Conservation (phyloP, 768 basidiomycete species). For the Boletus sp. region DNA sequence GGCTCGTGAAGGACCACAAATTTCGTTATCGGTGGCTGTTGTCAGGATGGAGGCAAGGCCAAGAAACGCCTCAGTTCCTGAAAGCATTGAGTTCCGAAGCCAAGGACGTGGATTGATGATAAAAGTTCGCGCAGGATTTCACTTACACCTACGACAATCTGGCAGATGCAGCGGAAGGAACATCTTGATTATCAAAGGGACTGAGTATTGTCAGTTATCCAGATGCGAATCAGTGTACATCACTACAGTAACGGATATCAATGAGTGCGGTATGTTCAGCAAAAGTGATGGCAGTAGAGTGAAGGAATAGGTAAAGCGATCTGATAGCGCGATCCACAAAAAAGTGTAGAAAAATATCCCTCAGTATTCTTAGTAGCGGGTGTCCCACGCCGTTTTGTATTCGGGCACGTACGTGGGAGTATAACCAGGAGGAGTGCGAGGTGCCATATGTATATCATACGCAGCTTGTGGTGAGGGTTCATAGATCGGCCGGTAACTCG, state of each 20-base stretch:
- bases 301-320: neutral
- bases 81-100: neutral
- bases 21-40: slow-evolving; percentile 17
- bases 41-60: slow-evolving; percentile 35
- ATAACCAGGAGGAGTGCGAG: slow-evolving; percentile 11
- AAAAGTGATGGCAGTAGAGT: neutral
- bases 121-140: neutral
- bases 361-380: slow-evolving; percentile 9
- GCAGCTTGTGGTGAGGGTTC: slow-evolving; percentile 29
- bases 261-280: neutral
- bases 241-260: neutral
- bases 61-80: slow-evolving; percentile 48
- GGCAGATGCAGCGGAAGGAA: neutral
- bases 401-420: slow-evolving; percentile 6
- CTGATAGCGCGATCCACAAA: neutral
- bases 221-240: neutral
- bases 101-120: neutral
- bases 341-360: neutral
- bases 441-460: slow-evolving; percentile 25
- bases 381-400: slow-evolving; percentile 28
- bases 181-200: neutral
- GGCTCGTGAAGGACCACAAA: slow-evolving; percentile 10
- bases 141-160: neutral
- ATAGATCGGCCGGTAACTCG: slow-evolving; percentile 23
- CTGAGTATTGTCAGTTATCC: neutral